A percentile compares a stretch with the other conserved stretches of the same genome.
These are phyloP conservation scores for Xerocomellus chrysenteron DNA, from an alignment of 768 basidiomycete genomes.

Conservation along the genomic window DNA sequence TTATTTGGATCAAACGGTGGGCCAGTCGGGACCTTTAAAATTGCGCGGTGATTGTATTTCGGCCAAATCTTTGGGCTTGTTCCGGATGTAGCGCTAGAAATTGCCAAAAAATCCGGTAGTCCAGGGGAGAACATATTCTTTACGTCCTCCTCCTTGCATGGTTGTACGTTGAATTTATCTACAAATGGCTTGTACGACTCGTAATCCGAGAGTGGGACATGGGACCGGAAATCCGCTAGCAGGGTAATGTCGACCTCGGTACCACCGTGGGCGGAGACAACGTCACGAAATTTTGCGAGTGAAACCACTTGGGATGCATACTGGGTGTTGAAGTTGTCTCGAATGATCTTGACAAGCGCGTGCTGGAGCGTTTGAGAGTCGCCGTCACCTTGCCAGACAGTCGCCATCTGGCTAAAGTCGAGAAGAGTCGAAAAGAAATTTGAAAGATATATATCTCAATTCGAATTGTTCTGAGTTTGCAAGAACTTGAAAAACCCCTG, in stretches of 20 bases:
- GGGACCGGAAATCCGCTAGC: conserved; percentile 4
- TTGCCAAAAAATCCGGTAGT: conserved; percentile 8
- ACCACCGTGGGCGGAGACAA: background rate
- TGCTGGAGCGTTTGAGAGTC: background rate
- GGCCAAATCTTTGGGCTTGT: conserved; percentile 5
- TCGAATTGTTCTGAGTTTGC: background rate
- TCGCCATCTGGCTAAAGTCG: background rate
- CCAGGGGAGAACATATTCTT: conserved; percentile 21
- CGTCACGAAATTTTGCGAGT: conserved; percentile 10
- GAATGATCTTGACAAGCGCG: conserved; percentile 1
- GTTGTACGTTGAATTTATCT: conserved; percentile 10
- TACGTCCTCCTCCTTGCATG: conserved; percentile 21
- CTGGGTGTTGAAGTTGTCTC: conserved; percentile 9
- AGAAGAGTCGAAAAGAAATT: background rate
- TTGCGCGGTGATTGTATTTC: conserved; percentile 5
- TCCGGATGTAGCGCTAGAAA: conserved; percentile 20
- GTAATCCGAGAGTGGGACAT: conserved; percentile 12
- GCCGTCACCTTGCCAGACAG: background rate
- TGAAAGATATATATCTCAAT: background rate
- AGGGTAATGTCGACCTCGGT: conserved; percentile 4
- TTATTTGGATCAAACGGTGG: background rate
- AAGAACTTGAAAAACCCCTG: too few relatives aligned
- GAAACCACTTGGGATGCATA: conserved; percentile 1
- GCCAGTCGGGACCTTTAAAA: background rate
- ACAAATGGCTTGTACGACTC: conserved; percentile 17